Percentiles rank a stretch among this genome's conserved stretches.
phyloP scores from a whole-genome alignment of 441 rosid genomes.

The Croton laevigatus region DNA sequence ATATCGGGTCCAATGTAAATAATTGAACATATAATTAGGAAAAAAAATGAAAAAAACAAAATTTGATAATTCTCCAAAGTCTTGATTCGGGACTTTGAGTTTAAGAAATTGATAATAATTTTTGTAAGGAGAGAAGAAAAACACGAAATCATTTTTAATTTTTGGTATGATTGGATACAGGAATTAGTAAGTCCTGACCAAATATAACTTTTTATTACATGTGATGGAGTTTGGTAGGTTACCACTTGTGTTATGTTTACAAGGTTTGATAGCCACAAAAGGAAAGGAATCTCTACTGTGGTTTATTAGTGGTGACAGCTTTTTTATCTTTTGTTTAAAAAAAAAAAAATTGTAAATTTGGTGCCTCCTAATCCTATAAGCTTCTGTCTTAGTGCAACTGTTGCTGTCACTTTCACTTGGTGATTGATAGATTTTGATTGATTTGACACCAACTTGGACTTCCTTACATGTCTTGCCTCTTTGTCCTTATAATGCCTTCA shows the following conservation, averaged over 20 bases:
- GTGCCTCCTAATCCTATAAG: not conserved
- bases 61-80: too few relatives aligned
- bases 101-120: too few relatives aligned
- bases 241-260: conserved; percentile 35
- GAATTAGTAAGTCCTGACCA: too few relatives aligned
- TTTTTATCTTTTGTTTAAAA: conserved; percentile 4
- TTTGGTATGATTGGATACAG: too few relatives aligned
- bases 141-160: too few relatives aligned
- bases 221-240: conserved; percentile 29
- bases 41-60: too few relatives aligned
- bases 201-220: too few relatives aligned
- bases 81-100: too few relatives aligned
- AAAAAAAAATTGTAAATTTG: not conserved
- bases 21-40: too few relatives aligned
- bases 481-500: conserved; percentile 15
- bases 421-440: conserved; percentile 11
- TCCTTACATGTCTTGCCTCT: not conserved
- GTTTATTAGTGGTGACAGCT: conserved; percentile 19
- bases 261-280: conserved; percentile 51
- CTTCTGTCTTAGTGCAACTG: not conserved
- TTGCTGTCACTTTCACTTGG: conserved; percentile 2
- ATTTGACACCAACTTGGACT: conserved; percentile 7
- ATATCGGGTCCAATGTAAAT: too few relatives aligned
- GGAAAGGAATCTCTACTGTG: conserved; percentile 49
- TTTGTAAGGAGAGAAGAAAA: too few relatives aligned